Base-by-base conservation (phyloP, 1,284 basidiomycete species). In the Apiotrichum veenhuisii region DNA sequence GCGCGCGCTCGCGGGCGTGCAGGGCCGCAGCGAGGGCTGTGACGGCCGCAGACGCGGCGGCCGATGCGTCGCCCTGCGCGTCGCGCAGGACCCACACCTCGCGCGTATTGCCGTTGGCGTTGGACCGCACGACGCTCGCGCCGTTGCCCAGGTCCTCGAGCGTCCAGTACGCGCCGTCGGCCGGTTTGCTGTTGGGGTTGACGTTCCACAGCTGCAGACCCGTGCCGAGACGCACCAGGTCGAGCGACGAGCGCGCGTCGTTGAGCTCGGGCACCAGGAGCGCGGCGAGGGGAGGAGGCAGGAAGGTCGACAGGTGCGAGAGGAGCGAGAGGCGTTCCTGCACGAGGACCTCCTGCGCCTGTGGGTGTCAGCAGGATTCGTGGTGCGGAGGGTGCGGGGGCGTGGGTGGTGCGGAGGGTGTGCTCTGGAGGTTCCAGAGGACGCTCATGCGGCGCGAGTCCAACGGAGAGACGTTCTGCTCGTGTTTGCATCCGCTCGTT, bases 61-160 rank as follows among this genome's bases (percentile, higher is more conserved):
- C 14, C 23, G 45, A 26, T 27, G 3, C 23, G 26, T 61, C 57
- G 26, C 48, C 58, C 17, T 65, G 63, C 20, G 54, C 62, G 20
- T 34, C 50, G 27, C 62, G 55, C 23, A 75, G 53, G 14, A 75
- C 67, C 73, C 73, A 75, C 12, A 75, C 68, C 46, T 75, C 73
- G 43, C 66, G 62, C 38, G 67, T 69, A 37, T 22, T 26, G 33
- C 37, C 49, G 30, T 27, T 8, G 20, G 54, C 52, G 27, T 43
- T 56, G 41, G 62, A 55, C 45, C 67, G 59, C 10, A 72, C 66
- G 30, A 74, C 64, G 41, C 65, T 65, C 9, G 73, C 71, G 26
- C 71, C 71, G 17, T 59, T 54, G 17, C 68, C 67, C 4, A 75
- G 58, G 26, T 74, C 68, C 52, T 75, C 71, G 38, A 74, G 58